phyloP scores from a whole-genome alignment of 495 filamentous ascomycete genomes.

The Lophium mytilinum region DNA sequence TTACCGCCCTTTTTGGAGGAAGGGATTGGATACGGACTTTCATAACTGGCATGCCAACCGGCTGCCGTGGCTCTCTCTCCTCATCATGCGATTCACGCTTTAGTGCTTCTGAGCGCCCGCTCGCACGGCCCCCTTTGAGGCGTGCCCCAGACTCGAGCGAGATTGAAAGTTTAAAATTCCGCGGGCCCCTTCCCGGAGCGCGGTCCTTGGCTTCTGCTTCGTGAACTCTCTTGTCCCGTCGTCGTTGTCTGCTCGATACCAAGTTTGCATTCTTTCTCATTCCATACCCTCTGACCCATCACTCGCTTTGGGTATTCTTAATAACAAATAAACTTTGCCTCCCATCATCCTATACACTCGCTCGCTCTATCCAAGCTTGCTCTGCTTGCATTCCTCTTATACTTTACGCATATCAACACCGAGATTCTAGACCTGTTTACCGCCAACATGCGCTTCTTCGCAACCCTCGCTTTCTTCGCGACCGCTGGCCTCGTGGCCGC shows the following conservation, averaged over 20 bases:
- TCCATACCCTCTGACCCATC: conserved; percentile 12
- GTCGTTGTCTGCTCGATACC: neutral
- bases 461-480: conserved; percentile 18
- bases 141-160: neutral
- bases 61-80: neutral
- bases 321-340: neutral
- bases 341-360: neutral
- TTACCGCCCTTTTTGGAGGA: neutral
- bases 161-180: neutral
- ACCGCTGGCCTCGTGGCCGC: conserved; percentile 29
- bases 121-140: neutral
- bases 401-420: neutral
- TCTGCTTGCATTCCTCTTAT: neutral
- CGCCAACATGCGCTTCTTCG: conserved; percentile 26
- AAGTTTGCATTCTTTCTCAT: conserved; percentile 1
- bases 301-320: conserved; percentile 23
- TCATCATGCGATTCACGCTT: neutral
- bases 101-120: neutral
- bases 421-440: neutral
- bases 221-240: neutral
- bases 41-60: neutral
- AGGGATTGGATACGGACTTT: neutral
- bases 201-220: neutral
- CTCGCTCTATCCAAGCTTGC: neutral
- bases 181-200: neutral